A percentile compares a stretch with the other conserved stretches of the same genome.
Conservation (phyloP, 768 basidiomycete species). For the Lentinula boryana region DNA sequence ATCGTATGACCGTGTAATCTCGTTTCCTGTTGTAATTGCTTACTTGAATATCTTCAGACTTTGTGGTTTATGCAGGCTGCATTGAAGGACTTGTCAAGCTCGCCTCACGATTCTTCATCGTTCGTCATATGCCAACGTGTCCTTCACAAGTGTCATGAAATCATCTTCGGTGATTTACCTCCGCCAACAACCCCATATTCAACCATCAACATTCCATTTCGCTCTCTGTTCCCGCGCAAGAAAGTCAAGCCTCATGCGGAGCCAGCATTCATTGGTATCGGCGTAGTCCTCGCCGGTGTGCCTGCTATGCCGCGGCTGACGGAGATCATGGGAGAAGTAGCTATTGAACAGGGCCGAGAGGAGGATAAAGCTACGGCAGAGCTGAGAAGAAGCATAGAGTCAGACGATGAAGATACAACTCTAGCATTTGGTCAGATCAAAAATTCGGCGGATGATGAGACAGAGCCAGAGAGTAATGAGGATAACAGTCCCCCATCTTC, state of each 20-base stretch:
- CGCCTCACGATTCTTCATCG: slow-evolving; percentile 59
- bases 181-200: slow-evolving; percentile 65
- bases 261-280: slow-evolving; percentile 81
- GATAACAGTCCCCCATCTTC: slow-evolving; percentile 3
- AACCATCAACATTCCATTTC: slow-evolving; percentile 39
- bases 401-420: slow-evolving; percentile 37
- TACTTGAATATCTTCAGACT: slow-evolving; percentile 46
- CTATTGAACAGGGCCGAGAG: slow-evolving; percentile 82
- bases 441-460: slow-evolving; percentile 27
- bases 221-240: slow-evolving; percentile 43
- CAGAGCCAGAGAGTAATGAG: slow-evolving; percentile 28
- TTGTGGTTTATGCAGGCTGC: slow-evolving; percentile 99
- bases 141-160: slow-evolving; percentile 88
- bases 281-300: slow-evolving; percentile 69
- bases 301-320: slow-evolving; percentile 74
- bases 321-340: slow-evolving; percentile 72
- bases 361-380: slow-evolving; percentile 49
- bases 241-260: slow-evolving; percentile 70
- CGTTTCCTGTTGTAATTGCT: slow-evolving; percentile 12
- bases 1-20: slow-evolving; percentile 42
- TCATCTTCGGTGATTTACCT: slow-evolving; percentile 89
- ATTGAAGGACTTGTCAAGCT: slow-evolving; percentile 66
- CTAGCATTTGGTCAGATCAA: slow-evolving; percentile 16
- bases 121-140: slow-evolving; percentile 91
- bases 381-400: slow-evolving; percentile 39